These are phyloP conservation scores for Saccharomyces pastorianus DNA, from an alignment of 1,139 yeast species.

Conservation along the genomic window DNA sequence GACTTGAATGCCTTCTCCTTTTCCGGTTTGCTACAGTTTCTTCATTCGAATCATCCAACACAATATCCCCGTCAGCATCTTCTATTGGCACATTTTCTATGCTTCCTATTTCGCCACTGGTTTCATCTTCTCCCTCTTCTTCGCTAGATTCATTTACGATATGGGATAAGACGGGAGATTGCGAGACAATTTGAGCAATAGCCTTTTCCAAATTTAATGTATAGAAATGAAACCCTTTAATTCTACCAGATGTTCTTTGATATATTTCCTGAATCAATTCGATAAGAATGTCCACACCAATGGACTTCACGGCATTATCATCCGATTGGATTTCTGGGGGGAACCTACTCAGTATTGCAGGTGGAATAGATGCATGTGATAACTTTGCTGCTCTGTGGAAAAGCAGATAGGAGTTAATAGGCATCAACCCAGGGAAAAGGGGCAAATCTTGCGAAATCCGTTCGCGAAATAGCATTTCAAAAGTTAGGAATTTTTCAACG, in stretches of 20 bases:
- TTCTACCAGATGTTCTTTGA: slow-evolving; percentile 43
- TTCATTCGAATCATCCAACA: slow-evolving; percentile 14
- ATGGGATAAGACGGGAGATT: slow-evolving; percentile 42
- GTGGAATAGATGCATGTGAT: slow-evolving; percentile 84
- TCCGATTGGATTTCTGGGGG: slow-evolving; percentile 56
- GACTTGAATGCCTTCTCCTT: slow-evolving; percentile 29
- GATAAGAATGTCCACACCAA: slow-evolving; percentile 69
- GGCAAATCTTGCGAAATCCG: slow-evolving; percentile 43
- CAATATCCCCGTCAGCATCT: slow-evolving; percentile 21
- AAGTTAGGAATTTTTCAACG: slow-evolving; percentile 46
- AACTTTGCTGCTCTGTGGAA: slow-evolving; percentile 84
- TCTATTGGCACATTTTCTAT: slow-evolving; percentile 28
- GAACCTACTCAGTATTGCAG: slow-evolving; percentile 41
- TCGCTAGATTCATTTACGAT: slow-evolving; percentile 30
- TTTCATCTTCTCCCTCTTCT: slow-evolving; percentile 31
- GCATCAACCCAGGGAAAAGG: slow-evolving; percentile 89
- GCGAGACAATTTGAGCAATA: slow-evolving; percentile 72
- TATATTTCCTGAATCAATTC: slow-evolving; percentile 55
- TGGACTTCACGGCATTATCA: slow-evolving; percentile 75
- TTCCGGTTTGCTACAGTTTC: slow-evolving; percentile 15
- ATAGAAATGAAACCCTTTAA: slow-evolving; percentile 83
- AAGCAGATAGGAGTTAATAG: slow-evolving; percentile 82
- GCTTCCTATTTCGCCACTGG: slow-evolving; percentile 27
- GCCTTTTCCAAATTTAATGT: slow-evolving; percentile 86
- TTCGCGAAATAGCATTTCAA: slow-evolving; percentile 37